Evolutionary conservation across 495 filamentous ascomycete species (phyloP), one percentile per base, ranked within the genome.

Genomic region (Jackrogersella multiformis): DNA sequence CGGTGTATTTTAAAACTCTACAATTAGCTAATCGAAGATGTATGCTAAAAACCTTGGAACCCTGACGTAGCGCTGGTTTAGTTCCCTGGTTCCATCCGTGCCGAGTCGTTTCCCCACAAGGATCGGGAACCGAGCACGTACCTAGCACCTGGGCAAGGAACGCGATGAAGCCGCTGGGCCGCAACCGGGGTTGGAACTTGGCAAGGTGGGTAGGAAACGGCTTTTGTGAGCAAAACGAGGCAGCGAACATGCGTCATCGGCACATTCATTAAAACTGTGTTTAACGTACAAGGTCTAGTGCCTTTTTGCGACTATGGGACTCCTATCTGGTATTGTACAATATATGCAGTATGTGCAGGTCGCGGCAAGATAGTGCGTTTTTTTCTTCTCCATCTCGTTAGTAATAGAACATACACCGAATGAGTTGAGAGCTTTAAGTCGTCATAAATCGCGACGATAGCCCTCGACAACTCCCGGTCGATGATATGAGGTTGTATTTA

Each of bases 401-500:
- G 16, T 57, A 56, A 30, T 58, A 59, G 24, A 54, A 69, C 23
- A 60, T 63, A 67, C 64, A 64, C 48, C 23, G 42, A 34, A 62
- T 63, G 68, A 71, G 68, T 56, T 67, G 68, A 60, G 68, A 63
- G 57, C 68, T 61, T 64, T 34, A 36, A 35, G 35, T 64, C 60
- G 45, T 69, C 55, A 69, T 36, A 20, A n/a, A 42, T 42, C 48
- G 48, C 60, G 39, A 64, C 38, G 55, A 61, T 51, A 64, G 56
- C 60, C 55, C 66, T 69, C 60, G 55, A 56, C 6, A 51, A 38
- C 60, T 35, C 55, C 55, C 15, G 32, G 48, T 42, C 32, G 35
- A 3, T n/a, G 48, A 42, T 60, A 56, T 38, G 30, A 61, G 15
- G 28, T 44, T 16, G 58, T 64, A 64, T 63, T 55, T 64, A 69